Percentiles rank a stretch among this genome's conserved stretches.
These are phyloP conservation scores for Lojkania enalia DNA, from an alignment of 2,329 filamentous ascomycete species.

Conservation along the genomic window DNA sequence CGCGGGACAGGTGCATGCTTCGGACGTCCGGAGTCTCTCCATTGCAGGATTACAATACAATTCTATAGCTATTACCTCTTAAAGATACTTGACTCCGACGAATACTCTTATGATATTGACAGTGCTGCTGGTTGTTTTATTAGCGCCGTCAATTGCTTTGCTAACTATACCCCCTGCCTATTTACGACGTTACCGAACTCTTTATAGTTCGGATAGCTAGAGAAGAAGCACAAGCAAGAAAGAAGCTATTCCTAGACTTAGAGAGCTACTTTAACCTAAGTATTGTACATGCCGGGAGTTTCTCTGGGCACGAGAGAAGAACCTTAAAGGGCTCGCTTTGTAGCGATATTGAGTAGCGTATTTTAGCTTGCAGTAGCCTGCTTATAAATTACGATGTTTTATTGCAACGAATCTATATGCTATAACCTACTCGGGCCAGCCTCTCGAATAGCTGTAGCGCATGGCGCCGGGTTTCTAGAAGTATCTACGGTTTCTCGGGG, in stretches of 20 bases:
- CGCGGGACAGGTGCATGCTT: too few species aligned
- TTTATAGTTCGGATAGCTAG: constrained; percentile 7
- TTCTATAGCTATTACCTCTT: too few species aligned
- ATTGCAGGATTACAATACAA: too few species aligned
- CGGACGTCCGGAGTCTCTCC: too few species aligned
- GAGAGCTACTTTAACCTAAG: constrained; percentile 2
- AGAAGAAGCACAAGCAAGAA: constrained; percentile 5
- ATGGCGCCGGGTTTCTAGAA: constrained; percentile 4
- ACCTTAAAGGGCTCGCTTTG: neutral
- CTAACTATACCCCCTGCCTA: constrained; percentile 12
- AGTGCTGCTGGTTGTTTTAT: too few species aligned
- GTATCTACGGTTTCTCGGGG: neutral
- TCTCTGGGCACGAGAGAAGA: constrained; percentile 1
- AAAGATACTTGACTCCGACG: too few species aligned
- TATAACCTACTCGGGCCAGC: constrained; percentile 2
- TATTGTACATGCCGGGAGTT: neutral
- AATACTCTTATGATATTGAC: too few species aligned
- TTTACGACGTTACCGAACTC: constrained; percentile 7
- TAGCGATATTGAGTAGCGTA: too few species aligned
- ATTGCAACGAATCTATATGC: constrained; percentile 1
- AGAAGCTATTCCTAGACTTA: constrained; percentile 3
- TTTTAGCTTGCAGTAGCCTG: too few species aligned
- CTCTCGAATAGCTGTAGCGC: constrained; percentile 5
- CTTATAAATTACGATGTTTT: neutral
- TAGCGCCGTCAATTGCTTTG: too few species aligned